phyloP scores from a whole-genome alignment of 371 early-diverging fungal species.

The Smittium mucronatum region DNA sequence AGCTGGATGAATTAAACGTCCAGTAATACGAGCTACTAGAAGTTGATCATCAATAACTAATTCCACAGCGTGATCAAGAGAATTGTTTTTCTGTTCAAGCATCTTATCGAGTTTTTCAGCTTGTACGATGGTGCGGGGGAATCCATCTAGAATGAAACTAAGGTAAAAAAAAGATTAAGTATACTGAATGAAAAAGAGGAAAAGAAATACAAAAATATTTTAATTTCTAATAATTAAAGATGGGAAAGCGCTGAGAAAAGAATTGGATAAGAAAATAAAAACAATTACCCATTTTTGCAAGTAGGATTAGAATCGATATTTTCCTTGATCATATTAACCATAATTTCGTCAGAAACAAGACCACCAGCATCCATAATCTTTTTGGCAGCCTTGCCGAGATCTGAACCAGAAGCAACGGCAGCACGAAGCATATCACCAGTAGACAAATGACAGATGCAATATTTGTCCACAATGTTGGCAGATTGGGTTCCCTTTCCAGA shows the following conservation, averaged over 20 bases:
- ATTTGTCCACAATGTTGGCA: conserved; percentile 85
- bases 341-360: conserved; percentile 95
- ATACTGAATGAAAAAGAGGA: not conserved
- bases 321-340: conserved; percentile 91
- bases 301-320: conserved; percentile 82
- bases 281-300: conserved; percentile 66
- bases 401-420: conserved; percentile 83
- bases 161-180: not conserved
- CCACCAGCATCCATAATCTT: conserved; percentile 97
- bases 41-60: conserved; percentile 85
- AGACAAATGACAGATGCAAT: conserved; percentile 92
- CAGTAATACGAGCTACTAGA: conserved; percentile 90
- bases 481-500: conserved; percentile 99
- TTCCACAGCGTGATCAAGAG: conserved; percentile 82
- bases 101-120: conserved; percentile 96
- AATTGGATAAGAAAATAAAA: not conserved
- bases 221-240: too few relatives aligned
- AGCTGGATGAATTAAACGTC: conserved; percentile 84
- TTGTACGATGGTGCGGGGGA: conserved; percentile 97
- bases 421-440: conserved; percentile 99
- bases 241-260: too few relatives aligned
- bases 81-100: conserved; percentile 65
- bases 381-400: conserved; percentile 88
- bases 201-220: not conserved
- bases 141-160: conserved; percentile 97